These are phyloP conservation scores for Pythium guiyangense DNA, from an alignment of 352 stramenopile genomes.

Conservation along the genomic window DNA sequence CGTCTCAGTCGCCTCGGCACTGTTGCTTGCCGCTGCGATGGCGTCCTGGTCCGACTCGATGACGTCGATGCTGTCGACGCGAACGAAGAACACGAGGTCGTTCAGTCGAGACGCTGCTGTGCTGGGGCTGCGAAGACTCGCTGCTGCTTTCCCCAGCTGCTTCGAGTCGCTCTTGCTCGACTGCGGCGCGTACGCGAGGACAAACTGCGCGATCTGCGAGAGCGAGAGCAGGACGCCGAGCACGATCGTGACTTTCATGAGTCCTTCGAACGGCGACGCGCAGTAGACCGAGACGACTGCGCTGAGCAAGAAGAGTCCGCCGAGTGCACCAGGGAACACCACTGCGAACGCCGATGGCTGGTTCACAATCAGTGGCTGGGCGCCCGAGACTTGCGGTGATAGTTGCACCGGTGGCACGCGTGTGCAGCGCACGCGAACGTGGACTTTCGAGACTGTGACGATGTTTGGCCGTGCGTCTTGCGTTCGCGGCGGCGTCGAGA, in stretches of 20 bases:
- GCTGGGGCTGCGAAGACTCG: not conserved
- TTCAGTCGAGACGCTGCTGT: conserved; percentile 13
- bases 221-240: conserved; percentile 72
- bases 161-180: conserved; percentile 16
- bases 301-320: conserved; percentile 71
- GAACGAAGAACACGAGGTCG: conserved; percentile 43
- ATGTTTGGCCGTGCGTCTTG: conserved; percentile 48
- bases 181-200: conserved; percentile 32
- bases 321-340: conserved; percentile 61
- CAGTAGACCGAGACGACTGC: conserved; percentile 73
- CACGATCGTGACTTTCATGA: conserved; percentile 88
- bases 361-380: conserved; percentile 32
- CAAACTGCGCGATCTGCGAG: conserved; percentile 69
- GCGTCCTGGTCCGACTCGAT: conserved; percentile 53
- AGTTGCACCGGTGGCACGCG: conserved; percentile 28
- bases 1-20: not conserved
- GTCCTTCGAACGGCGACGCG: conserved; percentile 60
- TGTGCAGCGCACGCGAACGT: conserved; percentile 48
- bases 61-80: conserved; percentile 58
- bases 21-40: conserved; percentile 13
- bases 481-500: conserved; percentile 46
- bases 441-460: conserved; percentile 49
- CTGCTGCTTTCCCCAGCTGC: not conserved
- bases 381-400: conserved; percentile 35
- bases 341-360: conserved; percentile 51